Conservation (phyloP, 2,329 filamentous ascomycete genomes). For the Diaporthe sp. region DNA sequence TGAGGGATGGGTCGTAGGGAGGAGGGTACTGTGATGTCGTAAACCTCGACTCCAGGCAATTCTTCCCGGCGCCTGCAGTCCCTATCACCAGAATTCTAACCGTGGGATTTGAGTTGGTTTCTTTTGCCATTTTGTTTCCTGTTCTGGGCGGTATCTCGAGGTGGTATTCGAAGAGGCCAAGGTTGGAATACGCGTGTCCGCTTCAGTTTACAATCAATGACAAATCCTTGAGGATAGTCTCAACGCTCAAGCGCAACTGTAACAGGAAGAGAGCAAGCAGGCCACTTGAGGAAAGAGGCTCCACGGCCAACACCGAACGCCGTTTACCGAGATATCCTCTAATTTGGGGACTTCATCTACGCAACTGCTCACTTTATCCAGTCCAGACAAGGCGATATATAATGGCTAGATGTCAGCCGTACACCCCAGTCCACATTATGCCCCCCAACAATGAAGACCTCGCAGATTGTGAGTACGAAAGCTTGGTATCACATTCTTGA, state of each 20-base stretch:
- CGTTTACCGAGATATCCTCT: slow-evolving; percentile 19
- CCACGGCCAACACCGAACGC: slow-evolving; percentile 14
- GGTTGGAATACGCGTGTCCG: slow-evolving; percentile 1
- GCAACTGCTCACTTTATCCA: slow-evolving; percentile 2
- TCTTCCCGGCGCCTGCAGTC: slow-evolving; percentile 48
- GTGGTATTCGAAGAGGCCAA: background rate
- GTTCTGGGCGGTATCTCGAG: background rate
- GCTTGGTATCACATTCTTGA: background rate
- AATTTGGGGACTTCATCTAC: slow-evolving; percentile 18
- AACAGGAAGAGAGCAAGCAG: slow-evolving; percentile 10
- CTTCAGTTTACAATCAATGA: slow-evolving; percentile 10
- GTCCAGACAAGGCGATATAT: slow-evolving; percentile 5
- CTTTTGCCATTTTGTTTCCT: slow-evolving; percentile 35
- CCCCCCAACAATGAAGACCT: background rate
- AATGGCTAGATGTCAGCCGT: slow-evolving; percentile 9
- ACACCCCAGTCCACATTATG: background rate
- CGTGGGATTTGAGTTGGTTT: slow-evolving; percentile 41
- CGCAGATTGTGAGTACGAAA: background rate
- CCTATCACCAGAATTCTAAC: slow-evolving; percentile 49
- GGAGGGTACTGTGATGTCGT: slow-evolving; percentile 49
- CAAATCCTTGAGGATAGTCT: slow-evolving; percentile 4
- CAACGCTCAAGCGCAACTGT: background rate
- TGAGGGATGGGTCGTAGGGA: slow-evolving; percentile 49
- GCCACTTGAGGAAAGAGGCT: background rate
- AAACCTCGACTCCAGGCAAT: slow-evolving; percentile 50